A percentile compares a stretch with the other conserved stretches of the same genome.
Conservation (phyloP, 345 rosid species). For the Cardiospermum halicacabum region DNA sequence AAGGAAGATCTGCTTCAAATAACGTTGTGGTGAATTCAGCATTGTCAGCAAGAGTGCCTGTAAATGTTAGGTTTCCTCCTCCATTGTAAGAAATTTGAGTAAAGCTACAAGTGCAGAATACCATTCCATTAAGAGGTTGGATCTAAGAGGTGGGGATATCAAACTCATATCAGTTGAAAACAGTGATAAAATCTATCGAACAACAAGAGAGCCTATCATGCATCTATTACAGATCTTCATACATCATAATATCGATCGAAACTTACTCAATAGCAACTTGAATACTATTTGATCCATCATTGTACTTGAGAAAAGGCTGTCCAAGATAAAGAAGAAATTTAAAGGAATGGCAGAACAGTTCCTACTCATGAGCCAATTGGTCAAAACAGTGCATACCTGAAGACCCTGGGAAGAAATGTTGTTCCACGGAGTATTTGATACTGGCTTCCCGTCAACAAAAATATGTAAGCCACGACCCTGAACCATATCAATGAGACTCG, state of each 20-base stretch:
- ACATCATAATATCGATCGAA: background rate
- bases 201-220: background rate
- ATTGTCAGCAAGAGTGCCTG: slow-evolving; percentile 55
- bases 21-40: slow-evolving; percentile 48
- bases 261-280: slow-evolving; percentile 65
- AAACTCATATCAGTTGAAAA: too few relatives aligned
- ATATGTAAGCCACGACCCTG: slow-evolving; percentile 73
- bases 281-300: slow-evolving; percentile 35
- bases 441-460: slow-evolving; percentile 48
- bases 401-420: slow-evolving; percentile 75
- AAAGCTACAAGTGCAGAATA: slow-evolving; percentile 32
- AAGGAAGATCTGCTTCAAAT: slow-evolving; percentile 46
- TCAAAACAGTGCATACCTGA: slow-evolving; percentile 48
- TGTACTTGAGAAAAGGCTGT: slow-evolving; percentile 65
- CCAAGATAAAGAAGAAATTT: background rate
- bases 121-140: background rate
- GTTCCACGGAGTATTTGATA: slow-evolving; percentile 54
- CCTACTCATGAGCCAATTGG: background rate
- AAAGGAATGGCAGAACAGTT: background rate
- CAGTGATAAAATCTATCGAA: background rate
- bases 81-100: slow-evolving; percentile 62
- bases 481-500: slow-evolving; percentile 16
- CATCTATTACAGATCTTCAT: background rate
- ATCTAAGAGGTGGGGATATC: too few relatives aligned
- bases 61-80: slow-evolving; percentile 70